Conservation (phyloP, 129 eudicot species). For the Chrysanthemum makinoi region DNA sequence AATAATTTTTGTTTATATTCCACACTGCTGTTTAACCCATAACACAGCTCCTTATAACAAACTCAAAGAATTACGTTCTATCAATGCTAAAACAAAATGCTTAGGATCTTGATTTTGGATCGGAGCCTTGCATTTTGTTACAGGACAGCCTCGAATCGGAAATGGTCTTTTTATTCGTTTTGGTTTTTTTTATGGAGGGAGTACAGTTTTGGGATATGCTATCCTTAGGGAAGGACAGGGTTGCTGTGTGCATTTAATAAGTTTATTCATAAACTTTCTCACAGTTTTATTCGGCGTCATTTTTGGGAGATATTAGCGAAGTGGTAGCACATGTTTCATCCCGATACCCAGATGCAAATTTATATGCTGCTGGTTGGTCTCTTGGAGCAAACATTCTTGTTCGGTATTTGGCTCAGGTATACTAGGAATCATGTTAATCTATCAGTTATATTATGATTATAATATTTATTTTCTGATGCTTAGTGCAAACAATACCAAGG, state of each 20-base stretch:
- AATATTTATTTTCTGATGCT: not conserved
- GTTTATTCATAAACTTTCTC: not conserved
- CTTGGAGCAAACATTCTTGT: constrained; percentile 96
- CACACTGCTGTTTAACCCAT: not conserved
- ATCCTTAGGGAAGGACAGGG: not conserved
- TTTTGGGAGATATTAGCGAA: constrained; percentile 76
- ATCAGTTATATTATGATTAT: not conserved
- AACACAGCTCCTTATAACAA: not conserved
- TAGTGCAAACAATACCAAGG: not conserved
- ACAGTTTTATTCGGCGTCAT: constrained; percentile 98
- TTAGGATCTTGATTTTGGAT: no score
- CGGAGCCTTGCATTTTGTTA: no score
- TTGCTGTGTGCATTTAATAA: not conserved
- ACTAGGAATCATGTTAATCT: not conserved
- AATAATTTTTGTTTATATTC: not conserved
- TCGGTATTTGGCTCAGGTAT: constrained; percentile 85
- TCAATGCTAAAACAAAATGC: no score
- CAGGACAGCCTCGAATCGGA: no score
- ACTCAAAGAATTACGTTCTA: not conserved
- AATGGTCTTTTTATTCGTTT: no score
- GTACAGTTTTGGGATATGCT: not conserved
- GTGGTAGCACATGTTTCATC: constrained; percentile 67
- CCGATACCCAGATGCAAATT: constrained; percentile 68
- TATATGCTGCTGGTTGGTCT: constrained; percentile 98
- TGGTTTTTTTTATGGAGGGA: no score